Base-by-base conservation (phyloP, 129 eudicot genomes). In the Centella asiatica region DNA sequence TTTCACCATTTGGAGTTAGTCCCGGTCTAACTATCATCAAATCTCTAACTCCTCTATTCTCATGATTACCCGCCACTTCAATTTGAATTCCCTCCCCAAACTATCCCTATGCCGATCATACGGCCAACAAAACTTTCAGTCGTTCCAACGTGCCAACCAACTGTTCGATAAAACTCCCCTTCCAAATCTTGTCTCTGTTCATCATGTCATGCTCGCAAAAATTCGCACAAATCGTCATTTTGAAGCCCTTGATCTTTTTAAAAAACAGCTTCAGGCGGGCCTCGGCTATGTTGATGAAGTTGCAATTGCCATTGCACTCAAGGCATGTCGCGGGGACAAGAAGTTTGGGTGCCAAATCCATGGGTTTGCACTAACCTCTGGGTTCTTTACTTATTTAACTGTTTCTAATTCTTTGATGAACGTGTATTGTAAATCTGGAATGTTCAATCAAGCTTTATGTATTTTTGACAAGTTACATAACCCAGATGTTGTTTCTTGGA, bases 381-480 rank as follows among this genome's bases (percentile, higher is more conserved):
- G 90, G 4, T 83, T 78, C 13, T 53, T 60, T 69, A 65, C 65
- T 0, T 76, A 65, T 73, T 39, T 83, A 27, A 60, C 85, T 8
- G 96, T 87, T 4, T 60, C 76, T 2, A 92, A 92, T 69, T 84
- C 95, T 27, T 73, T 92, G 76, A 92, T 92, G 98, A 80, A 80
- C 52, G 68, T 84, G 94, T 92, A 92, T 59, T 70, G 77, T 36
- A 87, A 84, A 60, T 71, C 86, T 6, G 80, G 83, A 34, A 50
- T 66, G 39, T 68, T 76, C 26, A 60, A 70, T 69, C 58, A n/a
- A 25, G 90, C 95, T 48, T 53, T 82, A 11, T 42, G 26, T 10
- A 72, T 92, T 6, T 87, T 92, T 51, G 61, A 79, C 18, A 50
- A 57, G 2, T 47, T 87, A 67, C 42, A 67, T 52, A 54, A 58